phyloP scores from a whole-genome alignment of 306 rosid species.

The Trifolium dubium region DNA sequence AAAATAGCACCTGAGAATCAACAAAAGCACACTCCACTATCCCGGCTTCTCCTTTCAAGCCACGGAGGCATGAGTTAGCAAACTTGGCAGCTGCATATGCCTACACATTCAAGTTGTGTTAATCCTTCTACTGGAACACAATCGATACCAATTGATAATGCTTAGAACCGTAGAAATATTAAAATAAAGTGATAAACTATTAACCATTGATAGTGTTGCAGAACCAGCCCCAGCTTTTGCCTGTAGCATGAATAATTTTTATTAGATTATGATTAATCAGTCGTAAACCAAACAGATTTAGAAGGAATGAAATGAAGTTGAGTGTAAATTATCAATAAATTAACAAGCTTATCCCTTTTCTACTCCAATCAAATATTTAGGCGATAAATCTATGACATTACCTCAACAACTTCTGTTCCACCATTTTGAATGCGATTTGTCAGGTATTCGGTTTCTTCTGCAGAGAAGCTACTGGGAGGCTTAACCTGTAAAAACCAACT shows the following conservation, averaged over 20 bases:
- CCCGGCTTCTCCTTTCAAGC: slow-evolving; percentile 84
- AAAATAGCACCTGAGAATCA: slow-evolving; percentile 66
- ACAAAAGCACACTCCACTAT: slow-evolving; percentile 84
- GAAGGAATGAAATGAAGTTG: not conserved
- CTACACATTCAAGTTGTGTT: slow-evolving; percentile 47
- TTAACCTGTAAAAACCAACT: slow-evolving; percentile 65
- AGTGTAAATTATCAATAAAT: slow-evolving; percentile 1
- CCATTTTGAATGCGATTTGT: slow-evolving; percentile 96
- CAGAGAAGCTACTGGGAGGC: slow-evolving; percentile 84
- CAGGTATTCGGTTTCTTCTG: slow-evolving; percentile 74
- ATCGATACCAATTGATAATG: not conserved
- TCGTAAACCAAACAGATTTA: slow-evolving; percentile 11
- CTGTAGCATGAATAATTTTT: slow-evolving; percentile 49
- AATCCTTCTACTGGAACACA: slow-evolving; percentile 13
- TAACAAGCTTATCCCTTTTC: slow-evolving; percentile 27
- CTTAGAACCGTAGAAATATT: slow-evolving; percentile 2
- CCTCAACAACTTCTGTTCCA: slow-evolving; percentile 99
- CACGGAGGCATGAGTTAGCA: slow-evolving; percentile 75
- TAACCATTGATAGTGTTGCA: slow-evolving; percentile 93
- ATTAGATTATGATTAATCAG: slow-evolving; percentile 40
- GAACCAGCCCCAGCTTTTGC: slow-evolving; percentile 98
- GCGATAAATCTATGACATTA: slow-evolving; percentile 33
- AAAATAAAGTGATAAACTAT: slow-evolving; percentile 30
- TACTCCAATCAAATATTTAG: slow-evolving; percentile 11
- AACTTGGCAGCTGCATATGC: slow-evolving; percentile 96